Conservation (phyloP, 192 early-diverging fungal genomes). For the Coemansia sp. region DNA sequence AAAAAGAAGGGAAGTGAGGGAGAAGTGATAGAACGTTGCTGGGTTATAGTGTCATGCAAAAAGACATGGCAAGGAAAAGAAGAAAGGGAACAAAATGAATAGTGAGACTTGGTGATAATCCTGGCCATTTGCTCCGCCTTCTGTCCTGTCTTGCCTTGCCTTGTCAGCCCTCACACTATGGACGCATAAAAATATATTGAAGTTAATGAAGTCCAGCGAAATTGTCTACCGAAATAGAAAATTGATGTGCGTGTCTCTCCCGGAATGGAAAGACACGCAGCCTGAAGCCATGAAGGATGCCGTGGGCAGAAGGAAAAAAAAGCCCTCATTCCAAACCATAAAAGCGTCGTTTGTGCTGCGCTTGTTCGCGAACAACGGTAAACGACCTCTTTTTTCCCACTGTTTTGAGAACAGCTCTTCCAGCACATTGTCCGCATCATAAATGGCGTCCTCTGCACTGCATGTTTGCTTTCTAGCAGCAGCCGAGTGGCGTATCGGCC, state of each 20-base stretch:
- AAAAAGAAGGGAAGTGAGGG: conserved; percentile 1
- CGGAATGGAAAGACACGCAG: conserved; percentile 1
- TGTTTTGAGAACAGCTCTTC: background rate
- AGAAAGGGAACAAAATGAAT: too few relatives aligned
- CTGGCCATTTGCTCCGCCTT: background rate
- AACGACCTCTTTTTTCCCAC: background rate
- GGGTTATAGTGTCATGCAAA: background rate
- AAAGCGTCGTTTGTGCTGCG: too few relatives aligned
- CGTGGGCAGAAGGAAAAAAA: too few relatives aligned
- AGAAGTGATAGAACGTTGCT: background rate
- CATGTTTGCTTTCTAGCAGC: background rate
- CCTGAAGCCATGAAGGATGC: background rate
- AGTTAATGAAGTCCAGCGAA: too few relatives aligned
- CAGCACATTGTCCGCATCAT: background rate
- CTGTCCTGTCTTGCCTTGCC: too few relatives aligned
- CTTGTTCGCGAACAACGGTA: too few relatives aligned
- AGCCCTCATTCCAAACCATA: too few relatives aligned
- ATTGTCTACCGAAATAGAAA: background rate
- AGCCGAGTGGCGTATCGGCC: background rate
- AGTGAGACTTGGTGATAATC: background rate
- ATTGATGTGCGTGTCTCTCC: background rate
- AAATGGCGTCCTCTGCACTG: conserved; percentile 1
- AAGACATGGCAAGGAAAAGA: background rate
- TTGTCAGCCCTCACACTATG: too few relatives aligned
- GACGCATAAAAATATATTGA: too few relatives aligned